Percentiles rank a stretch among this genome's conserved stretches.
Conservation (phyloP, 2,329 filamentous ascomycete genomes). For the Diplodia seriata region DNA sequence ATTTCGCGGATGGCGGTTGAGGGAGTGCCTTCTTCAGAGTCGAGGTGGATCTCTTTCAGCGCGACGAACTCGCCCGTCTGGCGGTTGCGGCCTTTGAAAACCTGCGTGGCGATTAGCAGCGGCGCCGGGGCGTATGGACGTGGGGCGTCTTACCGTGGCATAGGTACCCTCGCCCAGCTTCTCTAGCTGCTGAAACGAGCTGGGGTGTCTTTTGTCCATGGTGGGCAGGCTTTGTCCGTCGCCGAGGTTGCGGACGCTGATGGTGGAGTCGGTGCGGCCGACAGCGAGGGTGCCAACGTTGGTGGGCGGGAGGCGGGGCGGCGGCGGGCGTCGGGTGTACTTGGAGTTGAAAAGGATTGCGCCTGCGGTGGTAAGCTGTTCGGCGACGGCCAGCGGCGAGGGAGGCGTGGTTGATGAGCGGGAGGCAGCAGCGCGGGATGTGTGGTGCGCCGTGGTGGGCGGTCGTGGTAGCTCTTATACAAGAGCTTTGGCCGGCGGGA, state of each 20-base stretch:
- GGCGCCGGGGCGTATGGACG: constrained; percentile 18
- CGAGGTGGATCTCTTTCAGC: constrained; percentile 97
- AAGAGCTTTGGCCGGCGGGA: constrained; percentile 20
- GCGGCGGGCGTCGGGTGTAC: constrained; percentile 55
- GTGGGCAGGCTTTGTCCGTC: constrained; percentile 50
- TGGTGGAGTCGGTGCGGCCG: constrained; percentile 59
- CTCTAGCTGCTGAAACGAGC: constrained; percentile 98
- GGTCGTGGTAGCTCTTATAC: constrained; percentile 22
- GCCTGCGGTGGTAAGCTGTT: constrained; percentile 57
- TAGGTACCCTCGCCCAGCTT: constrained; percentile 98
- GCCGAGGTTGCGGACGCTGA: constrained; percentile 56
- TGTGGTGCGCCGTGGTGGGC: constrained; percentile 34
- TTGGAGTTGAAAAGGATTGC: constrained; percentile 59
- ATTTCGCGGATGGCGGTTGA: constrained; percentile 98
- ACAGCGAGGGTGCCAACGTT: constrained; percentile 58
- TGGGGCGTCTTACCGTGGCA: constrained; percentile 76
- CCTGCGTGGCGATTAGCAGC: constrained; percentile 61
- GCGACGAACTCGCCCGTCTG: constrained; percentile 97
- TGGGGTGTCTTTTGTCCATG: constrained; percentile 96
- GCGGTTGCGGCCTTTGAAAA: constrained; percentile 97
- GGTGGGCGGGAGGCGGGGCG: constrained; percentile 54
- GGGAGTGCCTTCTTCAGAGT: constrained; percentile 96
- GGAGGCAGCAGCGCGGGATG: constrained; percentile 34
- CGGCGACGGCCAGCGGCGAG: constrained; percentile 51
- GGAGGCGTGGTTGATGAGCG: constrained; percentile 40